phyloP scores from a whole-genome alignment of 2,329 filamentous ascomycete species.

The Endocalyx cinctus region DNA sequence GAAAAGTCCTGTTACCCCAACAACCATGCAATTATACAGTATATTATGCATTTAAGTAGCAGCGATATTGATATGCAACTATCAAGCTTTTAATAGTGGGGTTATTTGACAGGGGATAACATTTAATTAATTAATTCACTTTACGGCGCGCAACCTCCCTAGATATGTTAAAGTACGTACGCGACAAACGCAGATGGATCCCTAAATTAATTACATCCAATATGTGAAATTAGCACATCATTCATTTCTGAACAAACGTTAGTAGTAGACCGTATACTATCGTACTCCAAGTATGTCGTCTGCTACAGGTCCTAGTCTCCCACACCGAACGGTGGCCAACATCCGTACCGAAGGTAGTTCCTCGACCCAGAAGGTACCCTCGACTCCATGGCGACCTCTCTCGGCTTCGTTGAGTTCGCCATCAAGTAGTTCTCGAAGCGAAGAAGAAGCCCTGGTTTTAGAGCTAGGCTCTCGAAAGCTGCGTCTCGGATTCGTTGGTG shows the following conservation, averaged over 20 bases:
- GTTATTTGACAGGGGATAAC: too few species aligned
- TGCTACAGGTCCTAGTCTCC: conserved; percentile 37
- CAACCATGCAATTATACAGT: conserved; percentile 17
- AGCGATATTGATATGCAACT: too few species aligned
- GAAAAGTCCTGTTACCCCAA: conserved; percentile 19
- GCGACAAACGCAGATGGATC: too few species aligned
- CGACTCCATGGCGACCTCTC: conserved; percentile 52
- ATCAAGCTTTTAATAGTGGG: conserved; percentile 1
- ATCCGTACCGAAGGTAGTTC: conserved; percentile 42
- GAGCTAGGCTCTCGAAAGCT: conserved; percentile 78
- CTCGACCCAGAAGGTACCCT: conserved; percentile 41
- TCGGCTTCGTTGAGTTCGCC: conserved; percentile 54
- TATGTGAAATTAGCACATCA: too few species aligned
- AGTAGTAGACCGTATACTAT: too few species aligned
- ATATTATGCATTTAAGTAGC: too few species aligned
- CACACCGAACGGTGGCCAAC: conserved; percentile 55
- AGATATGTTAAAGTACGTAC: too few species aligned
- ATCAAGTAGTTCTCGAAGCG: conserved; percentile 59
- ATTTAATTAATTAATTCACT: too few species aligned
- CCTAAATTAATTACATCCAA: conserved; percentile 1
- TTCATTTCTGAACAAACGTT: too few species aligned
- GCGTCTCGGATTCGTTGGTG: conserved; percentile 81
- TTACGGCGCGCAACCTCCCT: too few species aligned
- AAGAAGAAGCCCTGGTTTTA: conserved; percentile 81
- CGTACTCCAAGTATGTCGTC: too few species aligned